A percentile compares a stretch with the other conserved stretches of the same genome.
Conservation (phyloP, 2,329 filamentous ascomycete species). For the Fusarium palustre region DNA sequence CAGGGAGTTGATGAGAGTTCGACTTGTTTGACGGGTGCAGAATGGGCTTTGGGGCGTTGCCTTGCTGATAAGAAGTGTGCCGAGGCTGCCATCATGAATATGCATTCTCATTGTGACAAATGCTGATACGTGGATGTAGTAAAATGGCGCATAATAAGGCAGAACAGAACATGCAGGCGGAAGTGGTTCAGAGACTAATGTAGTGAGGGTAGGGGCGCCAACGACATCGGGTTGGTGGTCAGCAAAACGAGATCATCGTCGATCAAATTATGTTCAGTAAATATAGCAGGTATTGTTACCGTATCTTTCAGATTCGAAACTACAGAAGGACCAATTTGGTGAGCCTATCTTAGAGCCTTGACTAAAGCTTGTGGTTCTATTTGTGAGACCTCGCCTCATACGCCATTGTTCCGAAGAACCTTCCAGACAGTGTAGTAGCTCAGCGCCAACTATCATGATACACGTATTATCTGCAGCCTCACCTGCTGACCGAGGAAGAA, state of each 20-base stretch:
- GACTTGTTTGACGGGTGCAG: background rate
- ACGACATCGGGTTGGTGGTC: background rate
- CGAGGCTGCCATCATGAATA: background rate
- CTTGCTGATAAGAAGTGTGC: background rate
- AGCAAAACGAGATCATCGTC: background rate
- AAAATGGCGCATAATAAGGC: background rate
- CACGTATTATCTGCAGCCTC: background rate
- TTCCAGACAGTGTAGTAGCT: too few species aligned
- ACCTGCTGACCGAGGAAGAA: background rate
- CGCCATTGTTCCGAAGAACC: background rate
- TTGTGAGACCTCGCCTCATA: background rate
- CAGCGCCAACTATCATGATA: background rate
- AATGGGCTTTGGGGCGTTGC: background rate
- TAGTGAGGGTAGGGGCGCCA: too few species aligned
- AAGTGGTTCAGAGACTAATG: background rate
- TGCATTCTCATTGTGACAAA: background rate
- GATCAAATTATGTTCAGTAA: background rate
- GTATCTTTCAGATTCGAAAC: background rate
- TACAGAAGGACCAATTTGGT: background rate
- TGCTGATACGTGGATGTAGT: background rate
- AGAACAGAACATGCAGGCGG: background rate
- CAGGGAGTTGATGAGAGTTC: background rate
- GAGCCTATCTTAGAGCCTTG: background rate
- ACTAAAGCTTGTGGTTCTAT: background rate
- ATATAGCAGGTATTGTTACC: background rate